A percentile compares a stretch with the other conserved stretches of the same genome.
phyloP scores from a whole-genome alignment of 257 asterid species.

The Nicotiana paniculata region DNA sequence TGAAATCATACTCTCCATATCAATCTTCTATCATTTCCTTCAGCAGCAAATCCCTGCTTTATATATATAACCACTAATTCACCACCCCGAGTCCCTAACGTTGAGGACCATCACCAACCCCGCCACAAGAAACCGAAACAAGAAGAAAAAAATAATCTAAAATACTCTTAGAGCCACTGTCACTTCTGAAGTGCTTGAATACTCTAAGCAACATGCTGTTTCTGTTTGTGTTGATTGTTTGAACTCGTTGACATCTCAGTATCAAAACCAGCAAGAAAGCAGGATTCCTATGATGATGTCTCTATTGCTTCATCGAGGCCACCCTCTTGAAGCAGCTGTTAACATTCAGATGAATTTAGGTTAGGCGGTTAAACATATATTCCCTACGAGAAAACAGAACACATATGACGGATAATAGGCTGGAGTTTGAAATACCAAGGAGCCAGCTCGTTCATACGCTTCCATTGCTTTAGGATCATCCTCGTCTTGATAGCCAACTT shows the following conservation, averaged over 20 bases:
- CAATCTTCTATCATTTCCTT: neutral
- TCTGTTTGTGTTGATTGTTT: neutral
- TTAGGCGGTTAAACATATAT: neutral
- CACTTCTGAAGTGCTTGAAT: neutral
- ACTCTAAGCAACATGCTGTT: neutral
- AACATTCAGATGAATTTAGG: constrained; percentile 9
- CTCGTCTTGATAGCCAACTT: constrained; percentile 80
- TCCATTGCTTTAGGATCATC: constrained; percentile 78
- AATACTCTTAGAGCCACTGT: neutral
- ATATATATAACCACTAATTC: neutral
- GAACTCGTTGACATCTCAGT: neutral
- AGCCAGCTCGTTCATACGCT: constrained; percentile 88
- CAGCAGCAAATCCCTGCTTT: neutral
- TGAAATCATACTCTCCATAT: neutral
- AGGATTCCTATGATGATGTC: constrained; percentile 9
- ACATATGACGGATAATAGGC: neutral
- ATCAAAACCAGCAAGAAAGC: neutral
- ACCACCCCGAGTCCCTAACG: neutral
- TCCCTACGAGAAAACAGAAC: neutral
- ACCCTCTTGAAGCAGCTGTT: constrained; percentile 63
- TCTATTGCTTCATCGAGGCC: constrained; percentile 34
- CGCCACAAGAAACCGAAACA: neutral
- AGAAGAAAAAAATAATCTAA: neutral
- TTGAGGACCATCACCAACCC: neutral
- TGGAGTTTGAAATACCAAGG: constrained; percentile 50